phyloP scores from a whole-genome alignment of 805 yeast species.

The Metschnikowia proteae region DNA sequence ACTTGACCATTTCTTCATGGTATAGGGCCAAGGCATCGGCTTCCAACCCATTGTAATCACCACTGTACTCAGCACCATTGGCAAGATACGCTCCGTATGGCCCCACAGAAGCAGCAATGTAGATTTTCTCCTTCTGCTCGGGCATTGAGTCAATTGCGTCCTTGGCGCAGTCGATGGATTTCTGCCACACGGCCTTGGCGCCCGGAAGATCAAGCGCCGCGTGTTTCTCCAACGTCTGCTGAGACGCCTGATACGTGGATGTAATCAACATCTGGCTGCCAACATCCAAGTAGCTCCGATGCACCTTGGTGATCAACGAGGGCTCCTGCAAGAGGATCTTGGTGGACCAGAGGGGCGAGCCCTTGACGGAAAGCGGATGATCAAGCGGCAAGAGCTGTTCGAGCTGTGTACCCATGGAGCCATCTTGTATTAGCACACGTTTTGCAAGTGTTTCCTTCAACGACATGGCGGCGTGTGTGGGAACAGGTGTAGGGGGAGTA shows the following conservation, averaged over 20 bases:
- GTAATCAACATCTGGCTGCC: constrained; percentile 19
- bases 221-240: constrained; percentile 14
- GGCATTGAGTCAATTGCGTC: constrained; percentile 8
- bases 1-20: constrained; percentile 46
- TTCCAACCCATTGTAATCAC: constrained; percentile 49
- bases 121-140: constrained; percentile 11
- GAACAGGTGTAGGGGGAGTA: background rate
- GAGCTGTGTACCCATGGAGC: constrained; percentile 19
- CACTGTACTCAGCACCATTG: constrained; percentile 71
- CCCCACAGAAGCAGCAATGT: constrained; percentile 64
- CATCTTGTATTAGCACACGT: constrained; percentile 15
- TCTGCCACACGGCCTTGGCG: constrained; percentile 14
- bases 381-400: constrained; percentile 16
- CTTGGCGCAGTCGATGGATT: constrained; percentile 14
- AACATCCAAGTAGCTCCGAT: constrained; percentile 15
- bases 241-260: constrained; percentile 20
- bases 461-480: constrained; percentile 3
- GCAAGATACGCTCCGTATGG: constrained; percentile 72
- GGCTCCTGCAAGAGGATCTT: constrained; percentile 18
- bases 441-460: constrained; percentile 6
- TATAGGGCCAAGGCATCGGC: constrained; percentile 43
- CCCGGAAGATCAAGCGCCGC: constrained; percentile 11
- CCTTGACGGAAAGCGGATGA: constrained; percentile 17
- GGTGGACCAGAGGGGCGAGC: constrained; percentile 20
- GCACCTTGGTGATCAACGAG: constrained; percentile 13